phyloP scores from a whole-genome alignment of 2,329 filamentous ascomycete genomes.

The Pyrenophora teres region DNA sequence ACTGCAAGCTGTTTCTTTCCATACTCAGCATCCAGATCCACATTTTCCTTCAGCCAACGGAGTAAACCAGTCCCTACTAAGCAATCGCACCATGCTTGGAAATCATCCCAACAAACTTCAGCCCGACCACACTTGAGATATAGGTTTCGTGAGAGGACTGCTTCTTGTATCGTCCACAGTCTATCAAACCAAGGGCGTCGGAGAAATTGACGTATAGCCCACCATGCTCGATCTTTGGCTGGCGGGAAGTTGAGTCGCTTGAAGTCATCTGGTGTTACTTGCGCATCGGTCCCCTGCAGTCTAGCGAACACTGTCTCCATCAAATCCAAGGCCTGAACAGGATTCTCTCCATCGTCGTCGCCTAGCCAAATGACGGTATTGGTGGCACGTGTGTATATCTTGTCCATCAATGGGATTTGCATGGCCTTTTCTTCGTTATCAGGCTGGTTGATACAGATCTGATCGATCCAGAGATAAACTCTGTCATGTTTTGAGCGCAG shows the following conservation, averaged over 20 bases:
- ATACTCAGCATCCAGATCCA: conserved; percentile 5
- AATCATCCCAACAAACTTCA: conserved; percentile 26
- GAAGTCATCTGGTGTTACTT: conserved; percentile 24
- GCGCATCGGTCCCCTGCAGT: conserved; percentile 19
- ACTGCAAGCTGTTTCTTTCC: neutral
- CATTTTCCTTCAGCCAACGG: conserved; percentile 10
- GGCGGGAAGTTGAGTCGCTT: conserved; percentile 20
- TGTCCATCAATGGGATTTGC: conserved; percentile 33
- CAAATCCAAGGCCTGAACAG: conserved; percentile 20
- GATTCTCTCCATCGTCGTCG: conserved; percentile 21
- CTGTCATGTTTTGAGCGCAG: conserved; percentile 21
- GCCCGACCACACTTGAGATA: conserved; percentile 26
- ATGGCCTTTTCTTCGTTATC: conserved; percentile 28
- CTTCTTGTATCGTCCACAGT: conserved; percentile 35
- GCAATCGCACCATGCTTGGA: conserved; percentile 23
- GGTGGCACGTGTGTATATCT: conserved; percentile 31
- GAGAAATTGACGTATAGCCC: conserved; percentile 21
- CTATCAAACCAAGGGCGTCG: conserved; percentile 27
- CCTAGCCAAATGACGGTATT: conserved; percentile 39
- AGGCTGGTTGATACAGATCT: conserved; percentile 22
- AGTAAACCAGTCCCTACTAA: conserved; percentile 18
- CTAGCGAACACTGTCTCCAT: conserved; percentile 19
- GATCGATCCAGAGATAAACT: conserved; percentile 33
- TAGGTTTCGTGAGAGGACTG: conserved; percentile 20
- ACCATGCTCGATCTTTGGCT: conserved; percentile 16